Conservation (phyloP, 1,139 yeast species). For the Yamadazyma aaseri region DNA sequence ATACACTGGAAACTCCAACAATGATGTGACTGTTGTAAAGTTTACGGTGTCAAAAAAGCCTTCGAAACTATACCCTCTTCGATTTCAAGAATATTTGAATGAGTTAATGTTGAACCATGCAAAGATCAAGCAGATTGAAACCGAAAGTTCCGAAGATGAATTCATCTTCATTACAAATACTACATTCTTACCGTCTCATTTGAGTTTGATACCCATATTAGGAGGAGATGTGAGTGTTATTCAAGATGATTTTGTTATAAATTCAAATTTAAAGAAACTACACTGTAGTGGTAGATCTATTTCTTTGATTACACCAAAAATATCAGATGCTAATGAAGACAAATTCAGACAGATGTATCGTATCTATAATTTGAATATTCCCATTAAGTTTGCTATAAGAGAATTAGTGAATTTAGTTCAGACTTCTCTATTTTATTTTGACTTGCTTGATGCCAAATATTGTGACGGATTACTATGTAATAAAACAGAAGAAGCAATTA, state of each 20-base stretch:
- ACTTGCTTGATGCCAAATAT: constrained; percentile 61
- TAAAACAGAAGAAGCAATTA: constrained; percentile 68
- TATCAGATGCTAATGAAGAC: constrained; percentile 77
- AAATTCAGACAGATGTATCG: constrained; percentile 78
- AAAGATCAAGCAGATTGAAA: constrained; percentile 37
- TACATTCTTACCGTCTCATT: constrained; percentile 72
- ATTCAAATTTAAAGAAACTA: constrained; percentile 71
- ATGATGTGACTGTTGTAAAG: constrained; percentile 59
- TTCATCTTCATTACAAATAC: constrained; percentile 77
- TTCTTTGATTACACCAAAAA: constrained; percentile 56
- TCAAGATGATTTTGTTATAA: constrained; percentile 62
- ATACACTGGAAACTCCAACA: constrained; percentile 76
- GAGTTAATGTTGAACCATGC: constrained; percentile 65
- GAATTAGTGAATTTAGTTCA: constrained; percentile 77
- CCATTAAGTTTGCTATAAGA: constrained; percentile 65
- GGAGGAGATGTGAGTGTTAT: constrained; percentile 57
- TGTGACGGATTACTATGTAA: constrained; percentile 86
- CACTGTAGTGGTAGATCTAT: constrained; percentile 87
- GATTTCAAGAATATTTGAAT: constrained; percentile 59
- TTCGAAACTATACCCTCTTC: constrained; percentile 54
- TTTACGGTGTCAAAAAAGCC: constrained; percentile 59
- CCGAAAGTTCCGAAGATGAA: constrained; percentile 18
- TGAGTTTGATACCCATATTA: constrained; percentile 69
- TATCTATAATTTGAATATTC: constrained; percentile 44
- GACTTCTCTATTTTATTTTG: constrained; percentile 74